A percentile compares a stretch with the other conserved stretches of the same genome.
Evolutionary conservation across 2,329 filamentous ascomycete species (phyloP).

Genomic region (Lasiodiplodia theobromae): DNA sequence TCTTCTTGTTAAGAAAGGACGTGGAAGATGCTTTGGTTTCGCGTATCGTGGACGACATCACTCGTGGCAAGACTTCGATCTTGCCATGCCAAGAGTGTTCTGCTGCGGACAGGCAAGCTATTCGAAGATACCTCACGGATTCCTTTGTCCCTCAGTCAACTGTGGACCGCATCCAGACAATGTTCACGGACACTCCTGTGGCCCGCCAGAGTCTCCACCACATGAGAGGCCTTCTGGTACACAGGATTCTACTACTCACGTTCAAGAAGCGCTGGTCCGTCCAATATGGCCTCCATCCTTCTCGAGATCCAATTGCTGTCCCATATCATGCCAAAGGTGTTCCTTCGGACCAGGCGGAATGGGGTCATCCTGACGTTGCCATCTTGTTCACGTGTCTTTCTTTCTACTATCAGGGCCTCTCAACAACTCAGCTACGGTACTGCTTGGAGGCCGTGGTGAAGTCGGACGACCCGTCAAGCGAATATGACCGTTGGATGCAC

Average conservation of each 20-base stretch:
- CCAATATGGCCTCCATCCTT: conserved; percentile 58
- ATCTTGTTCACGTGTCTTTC: conserved; percentile 55
- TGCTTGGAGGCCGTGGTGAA: conserved; percentile 60
- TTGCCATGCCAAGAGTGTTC: conserved; percentile 40
- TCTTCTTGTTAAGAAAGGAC: conserved; percentile 61
- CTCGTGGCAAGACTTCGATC: conserved; percentile 38
- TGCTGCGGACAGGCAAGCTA: conserved; percentile 36
- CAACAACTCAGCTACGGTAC: conserved; percentile 56
- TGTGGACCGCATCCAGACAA: conserved; percentile 33
- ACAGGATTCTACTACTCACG: conserved; percentile 65
- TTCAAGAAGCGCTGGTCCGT: conserved; percentile 73
- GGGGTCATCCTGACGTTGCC: conserved; percentile 69
- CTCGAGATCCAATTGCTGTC: conserved; percentile 67
- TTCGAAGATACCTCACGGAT: conserved; percentile 45
- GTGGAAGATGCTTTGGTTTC: conserved; percentile 42
- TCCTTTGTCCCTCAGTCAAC: conserved; percentile 34
- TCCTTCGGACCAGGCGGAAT: conserved; percentile 67
- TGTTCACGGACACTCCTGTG: conserved; percentile 46
- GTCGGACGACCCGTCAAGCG: conserved; percentile 62
- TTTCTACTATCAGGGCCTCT: conserved; percentile 69
- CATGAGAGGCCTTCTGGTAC: conserved; percentile 68
- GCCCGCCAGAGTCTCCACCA: conserved; percentile 60
- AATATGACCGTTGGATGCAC: conserved; percentile 65
- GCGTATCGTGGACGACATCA: conserved; percentile 43
- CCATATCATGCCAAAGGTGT: conserved; percentile 58